Evolutionary conservation across 2,329 filamentous ascomycete genomes (phyloP).

Genomic region (Paraphoma chrysanthemicola): DNA sequence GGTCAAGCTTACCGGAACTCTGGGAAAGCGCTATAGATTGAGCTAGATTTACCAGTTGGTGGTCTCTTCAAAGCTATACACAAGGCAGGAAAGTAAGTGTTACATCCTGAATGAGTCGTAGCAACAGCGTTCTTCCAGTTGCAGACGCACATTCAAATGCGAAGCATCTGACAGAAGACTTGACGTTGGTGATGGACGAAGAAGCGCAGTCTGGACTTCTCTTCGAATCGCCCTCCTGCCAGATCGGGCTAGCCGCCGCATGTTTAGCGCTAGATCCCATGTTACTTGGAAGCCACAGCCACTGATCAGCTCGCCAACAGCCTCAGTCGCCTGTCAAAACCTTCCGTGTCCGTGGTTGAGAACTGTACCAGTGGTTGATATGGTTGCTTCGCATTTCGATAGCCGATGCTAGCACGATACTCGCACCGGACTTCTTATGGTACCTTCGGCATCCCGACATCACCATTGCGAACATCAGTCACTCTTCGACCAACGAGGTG

Average conservation of each 20-base stretch:
- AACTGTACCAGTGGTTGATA: not conserved
- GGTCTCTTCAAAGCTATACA: not conserved
- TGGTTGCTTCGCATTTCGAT: not conserved
- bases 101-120: not conserved
- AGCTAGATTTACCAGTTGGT: not conserved
- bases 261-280: not conserved
- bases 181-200: not conserved
- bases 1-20: not conserved
- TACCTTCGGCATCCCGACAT: too few relatives aligned
- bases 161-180: not conserved
- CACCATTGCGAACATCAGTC: too few relatives aligned
- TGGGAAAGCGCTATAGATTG: too few relatives aligned
- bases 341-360: not conserved
- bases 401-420: too few relatives aligned
- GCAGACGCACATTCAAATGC: not conserved
- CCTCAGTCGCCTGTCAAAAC: not conserved
- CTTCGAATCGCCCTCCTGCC: not conserved
- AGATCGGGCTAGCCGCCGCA: not conserved
- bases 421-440: too few relatives aligned
- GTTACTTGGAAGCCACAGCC: not conserved
- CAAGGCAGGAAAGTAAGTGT: not conserved
- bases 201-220: not conserved
- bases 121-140: not conserved
- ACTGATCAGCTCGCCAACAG: not conserved
- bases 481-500: too few relatives aligned